Evolutionary conservation across 495 filamentous ascomycete genomes (phyloP).

Genomic region (Talaromyces proteolyticus): DNA sequence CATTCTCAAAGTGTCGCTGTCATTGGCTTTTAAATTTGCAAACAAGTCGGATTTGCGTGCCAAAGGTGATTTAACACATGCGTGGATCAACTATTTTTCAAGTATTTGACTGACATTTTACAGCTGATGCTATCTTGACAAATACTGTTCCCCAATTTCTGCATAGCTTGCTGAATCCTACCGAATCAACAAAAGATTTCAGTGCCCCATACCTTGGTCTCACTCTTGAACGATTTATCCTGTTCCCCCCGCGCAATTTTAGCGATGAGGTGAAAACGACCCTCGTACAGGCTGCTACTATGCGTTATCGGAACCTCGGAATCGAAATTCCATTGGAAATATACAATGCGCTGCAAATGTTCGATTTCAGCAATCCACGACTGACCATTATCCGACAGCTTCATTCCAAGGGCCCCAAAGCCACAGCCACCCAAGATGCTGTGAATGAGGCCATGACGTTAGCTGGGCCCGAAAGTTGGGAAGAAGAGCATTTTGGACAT

Average conservation of each 20-base stretch:
- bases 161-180: conserved; percentile 55
- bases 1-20: conserved; percentile 79
- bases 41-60: conserved; percentile 73
- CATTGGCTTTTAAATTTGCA: conserved; percentile 78
- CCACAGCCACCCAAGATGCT: conserved; percentile 46
- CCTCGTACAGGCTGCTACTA: conserved; percentile 57
- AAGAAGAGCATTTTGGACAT: conserved; percentile 74
- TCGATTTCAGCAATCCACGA: conserved; percentile 58
- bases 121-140: conserved; percentile 78
- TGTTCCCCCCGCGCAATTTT: conserved; percentile 76
- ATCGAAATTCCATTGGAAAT: conserved; percentile 64
- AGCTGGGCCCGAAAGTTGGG: conserved; percentile 61
- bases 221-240: conserved; percentile 74
- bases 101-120: conserved; percentile 17
- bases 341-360: conserved; percentile 65
- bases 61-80: conserved; percentile 60
- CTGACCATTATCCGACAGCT: conserved; percentile 71
- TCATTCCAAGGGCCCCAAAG: conserved; percentile 63
- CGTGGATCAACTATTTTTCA: conserved; percentile 3
- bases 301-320: conserved; percentile 59
- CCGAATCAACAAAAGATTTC: conserved; percentile 57
- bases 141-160: conserved; percentile 71
- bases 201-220: conserved; percentile 60
- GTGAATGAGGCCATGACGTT: conserved; percentile 59
- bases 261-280: conserved; percentile 66